Base-by-base conservation (phyloP, 1,139 yeast species). In the Pichia sp. region DNA sequence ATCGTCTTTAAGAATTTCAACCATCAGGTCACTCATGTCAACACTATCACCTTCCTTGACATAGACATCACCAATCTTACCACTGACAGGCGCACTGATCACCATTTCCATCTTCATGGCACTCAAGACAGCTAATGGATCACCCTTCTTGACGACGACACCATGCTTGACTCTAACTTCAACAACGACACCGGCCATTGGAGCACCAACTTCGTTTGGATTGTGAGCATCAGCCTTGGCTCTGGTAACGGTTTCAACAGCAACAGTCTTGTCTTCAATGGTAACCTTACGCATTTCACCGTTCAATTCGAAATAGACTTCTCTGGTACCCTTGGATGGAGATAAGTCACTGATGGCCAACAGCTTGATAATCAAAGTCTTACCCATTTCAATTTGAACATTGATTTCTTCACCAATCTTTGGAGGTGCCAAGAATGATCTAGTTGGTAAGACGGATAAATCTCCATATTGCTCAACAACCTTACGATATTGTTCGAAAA, bases 31-130 rank as follows among this genome's bases (percentile, higher is more conserved):
- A 56, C 85, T 84, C 48, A 96, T 96, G 61, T 90, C 98, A 38
- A 94, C 98, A 44, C 94, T 85, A 64, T 93, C 99, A 59, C 96
- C 96, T 62, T 88, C 95, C 67, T 83, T 84, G 56, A 90, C 85
- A 48, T 76, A 66, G 33, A 93, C 76, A 28, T 85, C 86, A 45
- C 85, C 83, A 52, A 94, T 82, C 65, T 77, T 80, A 66, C 99
- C 99, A 51, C 85, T 76, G 53, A 81, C 84, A 46, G 96, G 96
- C 10, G 99, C 93, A 66, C 91, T 80, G 59, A 93, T 91, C 45
- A 93, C 96, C 98, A 93, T 93, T 75, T 93, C 99, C 99, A 94
- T 94, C 81, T 94, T 94, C 99, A 93, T 94, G 56, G 99, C 99
- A 65, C 94, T 83, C 63, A 93, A 77, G 28, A 93, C 96, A 48